Evolutionary conservation across 768 basidiomycete species (phyloP).

Genomic region (Galerina sulciceps): DNA sequence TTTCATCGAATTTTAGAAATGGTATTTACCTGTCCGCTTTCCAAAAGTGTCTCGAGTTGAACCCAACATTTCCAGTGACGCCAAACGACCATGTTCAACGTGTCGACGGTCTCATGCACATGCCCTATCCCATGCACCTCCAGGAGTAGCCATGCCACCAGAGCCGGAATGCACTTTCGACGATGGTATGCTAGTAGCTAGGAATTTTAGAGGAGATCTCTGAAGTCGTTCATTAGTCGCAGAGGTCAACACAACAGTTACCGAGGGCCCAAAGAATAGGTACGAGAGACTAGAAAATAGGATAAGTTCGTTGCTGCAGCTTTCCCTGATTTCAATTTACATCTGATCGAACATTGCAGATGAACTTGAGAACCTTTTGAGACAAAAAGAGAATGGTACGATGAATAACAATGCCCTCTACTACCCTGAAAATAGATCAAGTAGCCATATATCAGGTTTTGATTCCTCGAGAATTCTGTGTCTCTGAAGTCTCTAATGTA

Average conservation of each 20-base stretch:
- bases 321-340: not conserved
- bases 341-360: conserved; percentile 36
- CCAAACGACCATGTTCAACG: conserved; percentile 77
- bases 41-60: conserved; percentile 1
- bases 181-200: conserved; percentile 48
- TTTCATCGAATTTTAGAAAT: conserved; percentile 52
- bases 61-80: conserved; percentile 53
- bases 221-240: conserved; percentile 35
- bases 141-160: conserved; percentile 56
- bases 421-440: conserved; percentile 5
- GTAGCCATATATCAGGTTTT: conserved; percentile 1
- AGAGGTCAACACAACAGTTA: conserved; percentile 35
- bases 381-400: conserved; percentile 52
- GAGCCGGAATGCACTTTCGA: conserved; percentile 79
- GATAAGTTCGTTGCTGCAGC: conserved; percentile 54
- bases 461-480: not conserved
- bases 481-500: not conserved
- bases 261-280: conserved; percentile 61
- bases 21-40: conserved; percentile 38
- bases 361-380: conserved; percentile 70
- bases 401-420: not conserved
- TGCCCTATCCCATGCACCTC: conserved; percentile 62
- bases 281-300: conserved; percentile 70
- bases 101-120: conserved; percentile 78
- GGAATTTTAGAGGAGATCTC: not conserved